Conservation (phyloP, 495 filamentous ascomycete species). For the Friedmanniomyces simplex region DNA sequence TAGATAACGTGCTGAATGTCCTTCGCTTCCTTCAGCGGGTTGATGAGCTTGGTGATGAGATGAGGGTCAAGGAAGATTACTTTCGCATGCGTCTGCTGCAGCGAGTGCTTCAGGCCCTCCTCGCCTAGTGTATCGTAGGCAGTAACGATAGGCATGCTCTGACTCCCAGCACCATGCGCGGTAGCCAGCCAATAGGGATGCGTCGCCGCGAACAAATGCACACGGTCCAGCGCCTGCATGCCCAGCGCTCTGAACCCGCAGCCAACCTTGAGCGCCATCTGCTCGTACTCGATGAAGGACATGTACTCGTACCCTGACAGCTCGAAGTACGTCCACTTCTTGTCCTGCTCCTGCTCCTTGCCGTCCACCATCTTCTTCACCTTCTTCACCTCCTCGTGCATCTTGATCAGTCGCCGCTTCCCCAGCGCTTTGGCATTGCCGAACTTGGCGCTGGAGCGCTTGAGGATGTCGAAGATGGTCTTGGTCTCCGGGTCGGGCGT, state of each 20-base stretch:
- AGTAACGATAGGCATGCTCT: conserved; percentile 90
- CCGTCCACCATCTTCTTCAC: conserved; percentile 94
- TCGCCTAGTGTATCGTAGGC: conserved; percentile 96
- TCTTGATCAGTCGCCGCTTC: conserved; percentile 67
- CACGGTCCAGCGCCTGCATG: conserved; percentile 55
- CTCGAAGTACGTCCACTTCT: conserved; percentile 95
- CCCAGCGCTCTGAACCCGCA: conserved; percentile 66
- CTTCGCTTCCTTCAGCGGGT: conserved; percentile 71
- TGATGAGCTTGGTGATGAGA: conserved; percentile 68
- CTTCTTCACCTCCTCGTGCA: conserved; percentile 89
- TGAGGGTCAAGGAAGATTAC: conserved; percentile 85
- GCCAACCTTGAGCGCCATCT: conserved; percentile 60
- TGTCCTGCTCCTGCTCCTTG: conserved; percentile 77
- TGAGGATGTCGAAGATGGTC: conserved; percentile 84
- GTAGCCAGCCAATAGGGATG: conserved; percentile 32
- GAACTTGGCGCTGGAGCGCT: conserved; percentile 63
- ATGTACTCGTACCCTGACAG: conserved; percentile 78
- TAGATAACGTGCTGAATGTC: conserved; percentile 79
- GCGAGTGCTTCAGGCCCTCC: conserved; percentile 83
- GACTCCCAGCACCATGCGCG: conserved; percentile 49
- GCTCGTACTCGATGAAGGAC: conserved; percentile 82
- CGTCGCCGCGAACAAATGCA: conserved; percentile 87
- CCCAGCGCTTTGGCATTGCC: conserved; percentile 85
- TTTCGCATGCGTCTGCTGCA: conserved; percentile 75
- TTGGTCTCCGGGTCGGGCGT: conserved; percentile 58